phyloP scores from a whole-genome alignment of 2,329 filamentous ascomycete species.

The Trichoderma oligosporum region DNA sequence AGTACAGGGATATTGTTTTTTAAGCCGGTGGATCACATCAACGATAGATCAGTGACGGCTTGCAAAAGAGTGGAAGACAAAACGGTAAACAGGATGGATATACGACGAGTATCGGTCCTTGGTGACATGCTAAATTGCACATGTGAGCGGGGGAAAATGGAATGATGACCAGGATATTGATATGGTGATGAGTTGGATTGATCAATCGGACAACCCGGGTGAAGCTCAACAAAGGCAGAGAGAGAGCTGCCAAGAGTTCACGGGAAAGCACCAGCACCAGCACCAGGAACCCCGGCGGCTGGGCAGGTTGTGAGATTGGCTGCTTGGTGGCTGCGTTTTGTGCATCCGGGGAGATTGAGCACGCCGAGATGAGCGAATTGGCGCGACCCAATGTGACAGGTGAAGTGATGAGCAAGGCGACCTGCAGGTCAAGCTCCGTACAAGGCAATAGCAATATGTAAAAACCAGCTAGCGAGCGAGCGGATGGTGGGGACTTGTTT shows the following conservation, averaged over 20 bases:
- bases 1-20: conserved; percentile 8
- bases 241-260: background rate
- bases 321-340: conserved; percentile 25
- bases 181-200: conserved; percentile 15
- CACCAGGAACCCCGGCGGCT: conserved; percentile 37
- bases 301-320: conserved; percentile 52
- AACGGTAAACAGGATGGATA: background rate
- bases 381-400: conserved; percentile 21
- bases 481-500: background rate
- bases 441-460: background rate
- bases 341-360: conserved; percentile 10
- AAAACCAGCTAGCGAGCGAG: conserved; percentile 1
- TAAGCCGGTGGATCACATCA: conserved; percentile 13
- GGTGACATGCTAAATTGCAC: conserved; percentile 30
- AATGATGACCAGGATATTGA: background rate
- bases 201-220: conserved; percentile 26
- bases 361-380: conserved; percentile 22
- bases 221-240: conserved; percentile 20
- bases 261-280: too few species aligned
- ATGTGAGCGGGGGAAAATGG: conserved; percentile 28
- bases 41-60: conserved; percentile 3
- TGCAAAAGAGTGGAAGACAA: background rate
- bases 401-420: conserved; percentile 24
- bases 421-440: conserved; percentile 24
- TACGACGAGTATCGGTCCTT: conserved; percentile 6